Conservation (phyloP, 1,139 yeast species). For the Yarrowia galli region DNA sequence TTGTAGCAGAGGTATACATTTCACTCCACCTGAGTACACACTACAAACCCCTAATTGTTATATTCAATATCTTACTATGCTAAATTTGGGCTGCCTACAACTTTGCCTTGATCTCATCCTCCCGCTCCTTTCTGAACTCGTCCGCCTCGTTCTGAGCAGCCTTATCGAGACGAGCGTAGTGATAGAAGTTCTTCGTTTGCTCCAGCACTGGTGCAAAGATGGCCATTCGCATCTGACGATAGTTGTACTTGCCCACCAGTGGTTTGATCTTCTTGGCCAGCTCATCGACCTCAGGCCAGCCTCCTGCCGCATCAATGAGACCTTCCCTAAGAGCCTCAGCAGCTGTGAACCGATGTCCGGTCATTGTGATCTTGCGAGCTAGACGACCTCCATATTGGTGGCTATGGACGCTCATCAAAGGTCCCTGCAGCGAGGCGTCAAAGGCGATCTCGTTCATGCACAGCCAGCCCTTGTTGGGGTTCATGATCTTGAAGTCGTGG, state of each 20-base stretch:
- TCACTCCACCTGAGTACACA: no score
- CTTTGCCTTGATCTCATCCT: constrained; percentile 24
- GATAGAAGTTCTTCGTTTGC: constrained; percentile 15
- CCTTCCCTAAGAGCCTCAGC: constrained; percentile 49
- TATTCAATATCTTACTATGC: background rate
- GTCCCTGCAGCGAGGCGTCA: constrained; percentile 51
- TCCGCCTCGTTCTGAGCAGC: constrained; percentile 18
- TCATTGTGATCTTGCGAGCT: constrained; percentile 48
- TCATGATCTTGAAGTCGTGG: constrained; percentile 53
- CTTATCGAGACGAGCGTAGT: constrained; percentile 1
- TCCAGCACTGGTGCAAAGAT: constrained; percentile 18
- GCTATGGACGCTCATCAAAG: constrained; percentile 50
- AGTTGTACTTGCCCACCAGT: constrained; percentile 47
- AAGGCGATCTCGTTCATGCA: constrained; percentile 54
- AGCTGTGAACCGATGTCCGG: constrained; percentile 50
- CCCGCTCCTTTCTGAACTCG: constrained; percentile 13
- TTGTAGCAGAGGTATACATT: no score
- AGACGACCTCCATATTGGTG: constrained; percentile 47
- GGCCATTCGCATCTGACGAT: constrained; percentile 47
- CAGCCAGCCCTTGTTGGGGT: constrained; percentile 51
- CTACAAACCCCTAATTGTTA: no score
- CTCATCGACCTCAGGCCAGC: constrained; percentile 48
- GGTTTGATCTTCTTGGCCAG: constrained; percentile 44
- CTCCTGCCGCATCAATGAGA: constrained; percentile 50
- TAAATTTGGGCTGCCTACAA: background rate